Percentiles rank a stretch among this genome's conserved stretches.
Evolutionary conservation across 148 eudicot genomes (phyloP).

Genomic region (Talinum fruticosum): DNA sequence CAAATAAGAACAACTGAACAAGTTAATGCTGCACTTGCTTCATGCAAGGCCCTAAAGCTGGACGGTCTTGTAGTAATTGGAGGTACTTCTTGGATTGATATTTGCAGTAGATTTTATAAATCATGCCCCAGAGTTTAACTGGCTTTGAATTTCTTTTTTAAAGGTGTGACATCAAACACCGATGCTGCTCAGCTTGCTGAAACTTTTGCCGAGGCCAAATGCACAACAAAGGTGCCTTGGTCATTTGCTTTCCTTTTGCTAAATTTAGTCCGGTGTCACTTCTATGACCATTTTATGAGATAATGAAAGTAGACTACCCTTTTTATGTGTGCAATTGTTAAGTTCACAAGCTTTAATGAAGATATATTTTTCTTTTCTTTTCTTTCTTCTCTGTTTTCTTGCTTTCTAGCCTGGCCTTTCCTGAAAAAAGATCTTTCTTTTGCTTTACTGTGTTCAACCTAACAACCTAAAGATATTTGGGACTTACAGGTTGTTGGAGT

Average conservation of each 20-base stretch:
- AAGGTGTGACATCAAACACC: slow-evolving; percentile 97
- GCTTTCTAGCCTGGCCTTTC: no score
- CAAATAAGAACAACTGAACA: slow-evolving; percentile 94
- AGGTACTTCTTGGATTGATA: slow-evolving; percentile 40
- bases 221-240: slow-evolving; percentile 69
- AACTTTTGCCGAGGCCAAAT: slow-evolving; percentile 87
- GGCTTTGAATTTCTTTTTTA: slow-evolving; percentile 15
- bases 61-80: slow-evolving; percentile 92
- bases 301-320: not conserved
- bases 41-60: slow-evolving; percentile 78
- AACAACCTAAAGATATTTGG: not conserved
- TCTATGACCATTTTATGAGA: not conserved
- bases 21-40: slow-evolving; percentile 80
- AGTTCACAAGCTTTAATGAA: not conserved
- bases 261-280: not conserved
- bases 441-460: not conserved
- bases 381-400: not conserved
- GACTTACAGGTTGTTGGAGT: slow-evolving; percentile 86
- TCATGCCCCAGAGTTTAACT: not conserved
- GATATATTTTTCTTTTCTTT: not conserved
- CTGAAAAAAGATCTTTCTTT: not conserved
- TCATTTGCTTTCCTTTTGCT: not conserved
- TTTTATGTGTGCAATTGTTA: slow-evolving; percentile 12
- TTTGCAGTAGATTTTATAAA: not conserved
- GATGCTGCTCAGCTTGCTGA: slow-evolving; percentile 99